Percentiles rank a stretch among this genome's conserved stretches.
Evolutionary conservation across 176 grass and related monocot species (phyloP).

Genomic region (Oryza nivara): DNA sequence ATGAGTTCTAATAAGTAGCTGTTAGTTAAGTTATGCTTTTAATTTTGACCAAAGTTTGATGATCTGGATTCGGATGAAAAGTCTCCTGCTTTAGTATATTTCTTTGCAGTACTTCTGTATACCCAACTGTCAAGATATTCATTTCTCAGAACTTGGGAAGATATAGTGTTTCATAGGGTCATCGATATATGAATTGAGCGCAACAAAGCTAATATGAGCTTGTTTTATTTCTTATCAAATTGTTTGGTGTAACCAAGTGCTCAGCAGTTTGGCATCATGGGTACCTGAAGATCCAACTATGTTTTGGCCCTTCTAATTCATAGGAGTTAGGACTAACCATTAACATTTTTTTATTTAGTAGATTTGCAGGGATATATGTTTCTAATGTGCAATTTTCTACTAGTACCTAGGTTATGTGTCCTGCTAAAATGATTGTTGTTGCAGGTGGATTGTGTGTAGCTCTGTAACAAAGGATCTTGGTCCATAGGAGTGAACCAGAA

Average conservation of each 20-base stretch:
- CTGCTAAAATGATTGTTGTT: slow-evolving; percentile 25
- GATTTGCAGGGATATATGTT: slow-evolving; percentile 1
- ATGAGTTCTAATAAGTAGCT: not conserved
- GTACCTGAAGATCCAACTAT: not conserved
- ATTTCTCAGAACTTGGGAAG: not conserved
- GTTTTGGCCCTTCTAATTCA: not conserved
- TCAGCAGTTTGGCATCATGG: not conserved
- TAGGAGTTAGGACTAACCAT: not conserved
- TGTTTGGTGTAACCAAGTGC: not conserved
- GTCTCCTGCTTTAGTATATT: not conserved
- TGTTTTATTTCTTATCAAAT: not conserved
- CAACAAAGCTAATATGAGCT: not conserved
- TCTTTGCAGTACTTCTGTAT: not conserved
- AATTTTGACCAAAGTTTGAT: not conserved
- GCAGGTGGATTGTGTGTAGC: slow-evolving; percentile 33
- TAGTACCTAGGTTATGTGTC: not conserved
- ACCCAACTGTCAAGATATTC: not conserved
- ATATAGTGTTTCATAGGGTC: not conserved
- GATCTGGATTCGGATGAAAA: not conserved
- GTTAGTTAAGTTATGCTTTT: not conserved
- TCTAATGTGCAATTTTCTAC: not conserved
- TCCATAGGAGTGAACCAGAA: slow-evolving; percentile 14
- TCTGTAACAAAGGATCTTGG: not conserved
- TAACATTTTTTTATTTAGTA: not conserved
- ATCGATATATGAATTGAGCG: not conserved